These are phyloP conservation scores for Aspergillus quadricinctus DNA, from an alignment of 2,329 filamentous ascomycete genomes.

Conservation along the genomic window DNA sequence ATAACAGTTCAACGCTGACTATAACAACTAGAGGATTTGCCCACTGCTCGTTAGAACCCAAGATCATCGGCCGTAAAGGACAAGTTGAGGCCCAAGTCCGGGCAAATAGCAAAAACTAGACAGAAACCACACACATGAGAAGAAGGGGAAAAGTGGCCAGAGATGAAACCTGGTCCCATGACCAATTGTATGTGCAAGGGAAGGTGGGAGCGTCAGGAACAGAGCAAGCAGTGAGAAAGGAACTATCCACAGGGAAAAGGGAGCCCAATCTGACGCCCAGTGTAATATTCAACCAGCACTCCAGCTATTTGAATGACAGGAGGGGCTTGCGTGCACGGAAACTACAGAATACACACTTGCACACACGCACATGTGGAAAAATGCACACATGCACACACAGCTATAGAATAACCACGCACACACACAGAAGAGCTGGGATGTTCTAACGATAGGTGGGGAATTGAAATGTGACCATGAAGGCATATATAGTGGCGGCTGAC, in stretches of 20 bases:
- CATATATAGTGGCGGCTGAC: conserved; percentile 2
- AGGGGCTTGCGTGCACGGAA: conserved; percentile 6
- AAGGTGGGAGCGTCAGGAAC: background rate
- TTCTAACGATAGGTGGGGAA: conserved; percentile 8
- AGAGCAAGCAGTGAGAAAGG: background rate
- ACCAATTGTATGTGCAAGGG: background rate
- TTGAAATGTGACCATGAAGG: background rate
- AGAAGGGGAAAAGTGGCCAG: background rate
- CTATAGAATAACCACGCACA: background rate
- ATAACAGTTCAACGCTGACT: background rate
- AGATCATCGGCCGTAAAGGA: background rate
- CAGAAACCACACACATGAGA: background rate
- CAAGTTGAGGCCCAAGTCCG: background rate
- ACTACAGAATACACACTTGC: conserved; percentile 1
- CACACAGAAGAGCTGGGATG: background rate
- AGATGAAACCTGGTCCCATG: background rate
- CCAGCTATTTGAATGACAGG: background rate
- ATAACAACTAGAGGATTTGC: background rate
- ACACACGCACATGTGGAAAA: background rate
- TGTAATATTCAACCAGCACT: background rate
- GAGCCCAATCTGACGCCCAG: background rate
- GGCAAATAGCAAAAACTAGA: background rate
- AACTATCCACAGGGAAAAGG: background rate
- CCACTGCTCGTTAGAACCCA: background rate
- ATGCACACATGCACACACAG: conserved; percentile 5